These are phyloP conservation scores for Tolypocladium cylindrosporum DNA, from an alignment of 2,329 filamentous ascomycete species.

Conservation along the genomic window DNA sequence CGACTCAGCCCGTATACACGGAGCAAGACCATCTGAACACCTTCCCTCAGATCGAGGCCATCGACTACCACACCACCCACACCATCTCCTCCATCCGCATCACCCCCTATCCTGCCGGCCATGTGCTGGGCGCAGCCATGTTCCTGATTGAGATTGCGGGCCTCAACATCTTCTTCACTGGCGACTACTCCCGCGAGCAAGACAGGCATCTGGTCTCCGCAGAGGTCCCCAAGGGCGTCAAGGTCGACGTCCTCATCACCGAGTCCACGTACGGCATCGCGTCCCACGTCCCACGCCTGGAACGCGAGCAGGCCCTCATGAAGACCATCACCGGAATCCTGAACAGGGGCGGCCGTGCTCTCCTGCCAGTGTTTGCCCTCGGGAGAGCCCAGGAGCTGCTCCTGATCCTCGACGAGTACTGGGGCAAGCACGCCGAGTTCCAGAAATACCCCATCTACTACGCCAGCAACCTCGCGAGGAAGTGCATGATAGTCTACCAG, in stretches of 20 bases:
- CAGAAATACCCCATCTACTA: constrained; percentile 96
- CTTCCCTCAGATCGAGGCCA: constrained; percentile 89
- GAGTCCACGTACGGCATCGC: constrained; percentile 97
- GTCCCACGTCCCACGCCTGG: constrained; percentile 79
- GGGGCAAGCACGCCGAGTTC: constrained; percentile 78
- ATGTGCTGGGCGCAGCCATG: constrained; percentile 98
- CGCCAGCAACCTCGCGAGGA: constrained; percentile 84
- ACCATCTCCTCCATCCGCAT: constrained; percentile 94
- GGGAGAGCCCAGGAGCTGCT: constrained; percentile 90
- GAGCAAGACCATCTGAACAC: constrained; percentile 93
- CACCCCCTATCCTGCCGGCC: constrained; percentile 91
- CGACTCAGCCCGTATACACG: constrained; percentile 75
- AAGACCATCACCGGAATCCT: constrained; percentile 87
- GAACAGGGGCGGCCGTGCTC: constrained; percentile 80
- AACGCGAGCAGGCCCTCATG: constrained; percentile 89
- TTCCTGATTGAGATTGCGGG: constrained; percentile 96
- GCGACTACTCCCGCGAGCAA: constrained; percentile 92
- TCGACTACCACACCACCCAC: constrained; percentile 96
- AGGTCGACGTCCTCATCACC: constrained; percentile 92
- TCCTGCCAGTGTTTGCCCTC: constrained; percentile 93
- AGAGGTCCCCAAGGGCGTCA: constrained; percentile 77
- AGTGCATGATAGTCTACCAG: constrained; percentile 98
- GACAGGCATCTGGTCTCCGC: constrained; percentile 94
- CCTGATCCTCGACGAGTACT: constrained; percentile 93
- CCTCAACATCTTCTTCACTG: constrained; percentile 93